Base-by-base conservation (phyloP, 2,329 filamentous ascomycete genomes). In the Stachybotrys chartarum region DNA sequence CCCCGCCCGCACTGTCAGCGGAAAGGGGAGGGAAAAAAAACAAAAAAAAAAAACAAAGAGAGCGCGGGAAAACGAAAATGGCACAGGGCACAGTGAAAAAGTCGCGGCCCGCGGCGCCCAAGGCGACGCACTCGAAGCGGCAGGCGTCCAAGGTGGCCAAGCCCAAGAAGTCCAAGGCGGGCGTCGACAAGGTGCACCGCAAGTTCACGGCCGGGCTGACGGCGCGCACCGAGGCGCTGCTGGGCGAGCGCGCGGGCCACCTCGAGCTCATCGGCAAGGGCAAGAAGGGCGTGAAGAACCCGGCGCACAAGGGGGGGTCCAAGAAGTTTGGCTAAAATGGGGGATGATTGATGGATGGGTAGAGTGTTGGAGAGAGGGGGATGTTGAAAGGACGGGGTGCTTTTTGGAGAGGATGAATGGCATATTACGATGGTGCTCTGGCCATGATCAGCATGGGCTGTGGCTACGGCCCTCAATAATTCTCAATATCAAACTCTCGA, bases 191-290 rank as follows among this genome's bases (percentile, higher is more conserved):
- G 72, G 62, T 76, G 60, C 76, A 77, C 70, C 77, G 75, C 63
- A 82, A 82, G 68, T 79, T 79, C 65, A 76, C 79, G 12, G 75
- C 78, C 4, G 81, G 80, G 50, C 72, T 85, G 64, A 75, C 73
- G 48, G 73, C 72, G 56, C 74, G 75, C 71, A 85, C 82, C 35
- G 82, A 85, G 73, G 72, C 75, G 58, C 71, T 84, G 64, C 74
- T 85, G 46, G 81, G 81, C 57, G 79, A 84, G 72, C 72, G 81
- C 8, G 82, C 79, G 6, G 81, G 82, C 0, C 82, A 85, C 57
- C 68, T 85, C 30, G 82, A 85, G 72, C 65, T 84, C 59, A 81
- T 84, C 58, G 81, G 79, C 35, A 76, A 79, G 68, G 77, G 78
- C 10, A 79, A 81, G 68, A 82, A 78, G 67, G 67, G 62, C 6